Base-by-base conservation (phyloP, 225 moss, liverwort and hornwort genomes). In the Ulota crispa region DNA sequence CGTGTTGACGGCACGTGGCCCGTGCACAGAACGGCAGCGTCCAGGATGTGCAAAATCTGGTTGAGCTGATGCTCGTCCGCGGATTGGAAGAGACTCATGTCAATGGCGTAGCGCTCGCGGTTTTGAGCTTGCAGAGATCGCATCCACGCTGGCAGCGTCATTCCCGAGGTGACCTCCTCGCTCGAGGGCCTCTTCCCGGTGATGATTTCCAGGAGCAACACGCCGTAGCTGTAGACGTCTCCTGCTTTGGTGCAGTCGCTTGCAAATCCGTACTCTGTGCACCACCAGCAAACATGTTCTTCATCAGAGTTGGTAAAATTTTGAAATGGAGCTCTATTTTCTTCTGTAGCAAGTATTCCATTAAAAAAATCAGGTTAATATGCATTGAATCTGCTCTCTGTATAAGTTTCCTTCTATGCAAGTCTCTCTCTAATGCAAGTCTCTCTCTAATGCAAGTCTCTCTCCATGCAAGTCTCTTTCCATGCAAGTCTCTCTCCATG, bases 191-290 rank as follows among this genome's bases (percentile, higher is more conserved):
- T 65, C 84, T 90, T 90, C 34, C 90, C 90, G 3, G 88, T 84
- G 65, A 90, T 77, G 63, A 90, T 80, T 82, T 90, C 88, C 75
- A 90, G 41, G 37, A 90, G 82, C 65, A 90, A 57, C 54, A 90
- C 90, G 80, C 90, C 91, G 47, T 78, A 91, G 84, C 88, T 91
- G 85, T 88, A 91, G 7, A 91, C 86, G 71, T 91, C 91, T 23
- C 91, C 91, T 41, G 84, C 77, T 52, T 32, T 39, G 13, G 83
- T 80, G 62, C 86, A 78, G 18, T 91, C 86, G 67, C 68, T 68
- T 23, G 84, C 82, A 41, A 86, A 87, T 19, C 78, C 88, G 62
- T 88, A 91, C 42, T 91, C 91, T 83, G 80, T 3, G 41, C 39
- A 65, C 27, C 68, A 68, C 47, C 43, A 74, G 54, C 62, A 6